These are phyloP conservation scores for Geranomyces michiganensis DNA, from an alignment of 192 early-diverging fungal species.

Conservation along the genomic window DNA sequence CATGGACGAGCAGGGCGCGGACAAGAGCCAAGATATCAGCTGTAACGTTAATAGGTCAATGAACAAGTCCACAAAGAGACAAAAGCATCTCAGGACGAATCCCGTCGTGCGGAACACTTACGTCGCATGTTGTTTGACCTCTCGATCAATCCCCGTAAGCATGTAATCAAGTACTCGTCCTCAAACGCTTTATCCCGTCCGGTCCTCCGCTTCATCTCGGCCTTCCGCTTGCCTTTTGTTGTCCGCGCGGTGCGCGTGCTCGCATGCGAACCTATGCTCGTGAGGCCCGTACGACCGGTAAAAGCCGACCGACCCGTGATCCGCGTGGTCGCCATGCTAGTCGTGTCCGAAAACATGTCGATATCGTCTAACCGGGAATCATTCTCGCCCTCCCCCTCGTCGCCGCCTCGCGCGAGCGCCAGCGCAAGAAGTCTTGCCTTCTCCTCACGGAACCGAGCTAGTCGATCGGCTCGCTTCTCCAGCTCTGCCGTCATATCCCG, in stretches of 20 bases:
- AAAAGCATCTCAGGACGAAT: background rate
- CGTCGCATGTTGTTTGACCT: conserved; percentile 60
- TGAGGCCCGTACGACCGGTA: conserved; percentile 27
- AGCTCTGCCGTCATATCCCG: conserved; percentile 62
- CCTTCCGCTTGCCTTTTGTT: conserved; percentile 61
- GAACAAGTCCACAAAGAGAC: background rate
- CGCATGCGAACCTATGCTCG: conserved; percentile 39
- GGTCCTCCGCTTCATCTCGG: conserved; percentile 76
- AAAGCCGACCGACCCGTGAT: conserved; percentile 70
- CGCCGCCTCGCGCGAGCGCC: background rate
- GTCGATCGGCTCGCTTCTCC: conserved; percentile 60
- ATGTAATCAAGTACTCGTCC: conserved; percentile 85
- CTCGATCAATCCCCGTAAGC: conserved; percentile 61
- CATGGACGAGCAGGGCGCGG: conserved; percentile 25
- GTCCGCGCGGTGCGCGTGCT: conserved; percentile 52
- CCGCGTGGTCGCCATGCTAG: conserved; percentile 84
- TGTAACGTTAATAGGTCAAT: background rate
- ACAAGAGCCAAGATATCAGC: conserved; percentile 29
- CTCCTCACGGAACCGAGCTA: conserved; percentile 61
- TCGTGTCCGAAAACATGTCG: conserved; percentile 94
- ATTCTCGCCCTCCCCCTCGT: background rate
- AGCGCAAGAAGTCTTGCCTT: conserved; percentile 44
- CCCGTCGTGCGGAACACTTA: conserved; percentile 28
- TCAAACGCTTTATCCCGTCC: conserved; percentile 91
- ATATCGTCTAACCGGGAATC: conserved; percentile 76